phyloP scores from a whole-genome alignment of 805 yeast species.

The Soucietia sequanensis region DNA sequence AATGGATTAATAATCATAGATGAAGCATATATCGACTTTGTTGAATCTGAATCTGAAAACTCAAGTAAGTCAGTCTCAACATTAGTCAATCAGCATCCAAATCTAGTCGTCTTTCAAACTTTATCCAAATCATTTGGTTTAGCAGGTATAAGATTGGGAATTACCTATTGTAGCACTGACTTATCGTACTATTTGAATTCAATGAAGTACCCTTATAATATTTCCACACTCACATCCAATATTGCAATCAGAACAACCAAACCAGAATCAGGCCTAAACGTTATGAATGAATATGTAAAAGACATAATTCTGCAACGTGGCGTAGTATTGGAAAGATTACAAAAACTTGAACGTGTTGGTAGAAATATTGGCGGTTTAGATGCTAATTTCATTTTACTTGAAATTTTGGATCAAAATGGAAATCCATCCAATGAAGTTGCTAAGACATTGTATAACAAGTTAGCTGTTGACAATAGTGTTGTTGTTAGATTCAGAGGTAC shows the following conservation, averaged over 20 bases:
- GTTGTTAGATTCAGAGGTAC: conserved; percentile 91
- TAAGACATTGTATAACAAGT: conserved; percentile 54
- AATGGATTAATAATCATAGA: conserved; percentile 83
- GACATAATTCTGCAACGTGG: conserved; percentile 56
- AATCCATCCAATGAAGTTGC: conserved; percentile 71
- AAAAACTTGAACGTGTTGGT: conserved; percentile 62
- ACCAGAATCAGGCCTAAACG: conserved; percentile 46
- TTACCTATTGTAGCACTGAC: conserved; percentile 63
- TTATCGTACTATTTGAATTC: conserved; percentile 73
- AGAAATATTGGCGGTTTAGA: conserved; percentile 78
- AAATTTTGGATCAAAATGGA: conserved; percentile 62
- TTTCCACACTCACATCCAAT: conserved; percentile 75
- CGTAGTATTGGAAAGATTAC: conserved; percentile 51
- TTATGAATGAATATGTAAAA: conserved; percentile 56
- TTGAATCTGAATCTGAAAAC: conserved; percentile 13
- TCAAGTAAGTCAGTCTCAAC: conserved; percentile 58
- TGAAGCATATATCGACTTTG: conserved; percentile 93
- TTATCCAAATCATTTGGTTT: conserved; percentile 93
- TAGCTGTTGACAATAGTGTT: conserved; percentile 73
- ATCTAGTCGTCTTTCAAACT: conserved; percentile 86
- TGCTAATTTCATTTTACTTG: conserved; percentile 80
- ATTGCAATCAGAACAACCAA: conserved; percentile 74
- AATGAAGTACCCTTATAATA: conserved; percentile 95
- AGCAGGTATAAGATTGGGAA: conserved; percentile 90
- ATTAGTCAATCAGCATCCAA: conserved; percentile 76